These are phyloP conservation scores for Evernia prunastri DNA, from an alignment of 495 filamentous ascomycete species.

Conservation along the genomic window DNA sequence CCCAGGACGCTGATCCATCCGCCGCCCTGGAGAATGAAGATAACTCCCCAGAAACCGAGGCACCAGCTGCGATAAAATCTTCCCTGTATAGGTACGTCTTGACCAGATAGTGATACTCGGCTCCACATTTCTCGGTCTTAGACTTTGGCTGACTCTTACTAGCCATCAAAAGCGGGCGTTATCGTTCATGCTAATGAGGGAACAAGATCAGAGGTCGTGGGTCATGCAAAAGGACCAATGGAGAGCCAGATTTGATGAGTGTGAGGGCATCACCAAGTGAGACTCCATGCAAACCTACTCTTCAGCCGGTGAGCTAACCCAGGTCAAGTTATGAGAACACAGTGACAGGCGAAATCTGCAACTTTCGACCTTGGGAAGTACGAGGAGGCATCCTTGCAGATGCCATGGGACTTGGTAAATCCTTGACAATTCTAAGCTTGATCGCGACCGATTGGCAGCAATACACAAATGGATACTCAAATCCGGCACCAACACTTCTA, in stretches of 20 bases:
- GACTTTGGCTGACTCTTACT: slow-evolving; percentile 7
- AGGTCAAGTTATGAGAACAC: slow-evolving; percentile 13
- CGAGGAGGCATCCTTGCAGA: slow-evolving; percentile 39
- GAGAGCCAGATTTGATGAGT: slow-evolving; percentile 17
- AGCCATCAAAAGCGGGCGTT: slow-evolving; percentile 41
- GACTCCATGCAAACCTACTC: slow-evolving; percentile 2
- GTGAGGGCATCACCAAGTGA: slow-evolving; percentile 14
- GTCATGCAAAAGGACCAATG: slow-evolving; percentile 21
- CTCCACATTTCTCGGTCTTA: background rate
- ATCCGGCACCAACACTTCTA: slow-evolving; percentile 18
- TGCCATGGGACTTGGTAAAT: slow-evolving; percentile 40
- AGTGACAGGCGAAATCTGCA: slow-evolving; percentile 13
- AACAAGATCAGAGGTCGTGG: slow-evolving; percentile 28
- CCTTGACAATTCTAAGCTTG: slow-evolving; percentile 36
- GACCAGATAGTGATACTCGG: background rate
- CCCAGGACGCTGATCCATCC: slow-evolving; percentile 8
- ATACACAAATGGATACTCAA: background rate
- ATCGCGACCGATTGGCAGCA: slow-evolving; percentile 24
- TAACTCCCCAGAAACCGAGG: slow-evolving; percentile 19
- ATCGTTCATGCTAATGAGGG: slow-evolving; percentile 36
- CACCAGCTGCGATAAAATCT: slow-evolving; percentile 30
- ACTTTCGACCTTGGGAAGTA: slow-evolving; percentile 24
- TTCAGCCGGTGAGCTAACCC: slow-evolving; percentile 27
- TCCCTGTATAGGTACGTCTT: slow-evolving; percentile 27
- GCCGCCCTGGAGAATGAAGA: slow-evolving; percentile 27